Percentiles rank a stretch among this genome's conserved stretches.
phyloP scores from a whole-genome alignment of 495 filamentous ascomycete species.

The Trichoderma erinaceum region DNA sequence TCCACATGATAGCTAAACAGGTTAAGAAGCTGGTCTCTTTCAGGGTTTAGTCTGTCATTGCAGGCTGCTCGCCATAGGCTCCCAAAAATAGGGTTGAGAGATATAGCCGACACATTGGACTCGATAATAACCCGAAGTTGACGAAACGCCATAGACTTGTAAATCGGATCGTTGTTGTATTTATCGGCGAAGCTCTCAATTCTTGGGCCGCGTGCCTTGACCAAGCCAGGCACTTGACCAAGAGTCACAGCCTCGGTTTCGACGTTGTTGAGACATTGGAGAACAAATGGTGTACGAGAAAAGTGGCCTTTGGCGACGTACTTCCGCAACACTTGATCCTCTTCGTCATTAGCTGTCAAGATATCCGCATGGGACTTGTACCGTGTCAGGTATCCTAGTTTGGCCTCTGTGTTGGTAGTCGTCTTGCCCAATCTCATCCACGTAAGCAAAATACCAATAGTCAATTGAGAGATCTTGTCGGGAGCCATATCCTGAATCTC shows the following conservation, averaged over 20 bases:
- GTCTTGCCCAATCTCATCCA: conserved; percentile 37
- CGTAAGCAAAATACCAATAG: conserved; percentile 36
- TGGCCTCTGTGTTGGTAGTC: conserved; percentile 18
- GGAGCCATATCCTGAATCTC: conserved; percentile 21
- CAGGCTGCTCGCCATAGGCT: conserved; percentile 42
- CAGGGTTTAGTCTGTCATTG: conserved; percentile 34
- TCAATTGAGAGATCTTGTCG: conserved; percentile 34
- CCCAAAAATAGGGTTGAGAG: conserved; percentile 44
- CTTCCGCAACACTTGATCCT: background rate
- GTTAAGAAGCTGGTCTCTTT: conserved; percentile 33
- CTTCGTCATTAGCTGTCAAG: conserved; percentile 20
- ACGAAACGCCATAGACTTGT: conserved; percentile 28
- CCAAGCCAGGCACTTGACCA: conserved; percentile 23
- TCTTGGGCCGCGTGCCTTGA: conserved; percentile 24
- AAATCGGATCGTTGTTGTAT: conserved; percentile 31
- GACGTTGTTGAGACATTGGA: conserved; percentile 17
- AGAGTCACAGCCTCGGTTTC: conserved; percentile 19
- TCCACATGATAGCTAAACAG: conserved; percentile 33
- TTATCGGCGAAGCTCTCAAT: conserved; percentile 34
- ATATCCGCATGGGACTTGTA: conserved; percentile 20
- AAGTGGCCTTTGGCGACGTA: conserved; percentile 20
- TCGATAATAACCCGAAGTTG: conserved; percentile 36
- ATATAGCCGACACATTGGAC: conserved; percentile 33
- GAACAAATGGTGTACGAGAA: background rate
- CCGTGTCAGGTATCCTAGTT: background rate